Evolutionary conservation across 2,329 filamentous ascomycete genomes (phyloP), one percentile per base, ranked within the genome.

Genomic region (Didymella arachidicola): DNA sequence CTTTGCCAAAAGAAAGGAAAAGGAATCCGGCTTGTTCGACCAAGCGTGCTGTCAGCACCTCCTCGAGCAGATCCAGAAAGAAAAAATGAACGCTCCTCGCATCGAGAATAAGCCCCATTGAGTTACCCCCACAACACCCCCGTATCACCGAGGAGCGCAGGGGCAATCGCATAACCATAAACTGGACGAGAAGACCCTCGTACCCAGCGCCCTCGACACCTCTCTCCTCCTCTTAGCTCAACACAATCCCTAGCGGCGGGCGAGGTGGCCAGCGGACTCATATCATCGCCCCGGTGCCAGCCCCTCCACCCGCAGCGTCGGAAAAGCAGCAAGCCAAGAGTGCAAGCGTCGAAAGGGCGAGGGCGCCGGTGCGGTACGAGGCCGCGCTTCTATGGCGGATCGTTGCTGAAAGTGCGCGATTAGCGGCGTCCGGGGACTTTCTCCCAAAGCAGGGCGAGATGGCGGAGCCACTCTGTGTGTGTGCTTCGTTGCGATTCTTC

Each of bases 101-200:
- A 86, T 93, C 94, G 90, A 97, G 92, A 97, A 97, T 98, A 93
- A 97, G 94, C 94, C 94, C 94, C 94, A 96, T 98, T 93, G 93
- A 97, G 94, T 98, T 96, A 97, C 91, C 84, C 78, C 76, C 74
- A 30, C 49, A 46, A 43, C 57, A 66, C 56, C 47, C 66, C 65
- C 65, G 70, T 73, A 68, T 71, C 63, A 66, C 70, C 76, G 81
- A 76, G 72, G 59, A 27, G 68, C 41, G 49, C 48, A 63, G 70
- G 66, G 70, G 91, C 92, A 97, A 97, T 97, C 94, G 93, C 94
- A 97, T 98, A 88, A 90, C 94, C 97, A 87, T 84, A 78, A 84
- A 91, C 90, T 88, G 88, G 94, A 97, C 94, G 90, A 97, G 90
- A 86, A 83, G 80, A 83, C 80, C 83, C 86, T 72, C 72, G 53